Evolutionary conservation across 192 early-diverging fungal genomes (phyloP), one percentile per base, ranked within the genome.

Genomic region (Coemansia javaensis): DNA sequence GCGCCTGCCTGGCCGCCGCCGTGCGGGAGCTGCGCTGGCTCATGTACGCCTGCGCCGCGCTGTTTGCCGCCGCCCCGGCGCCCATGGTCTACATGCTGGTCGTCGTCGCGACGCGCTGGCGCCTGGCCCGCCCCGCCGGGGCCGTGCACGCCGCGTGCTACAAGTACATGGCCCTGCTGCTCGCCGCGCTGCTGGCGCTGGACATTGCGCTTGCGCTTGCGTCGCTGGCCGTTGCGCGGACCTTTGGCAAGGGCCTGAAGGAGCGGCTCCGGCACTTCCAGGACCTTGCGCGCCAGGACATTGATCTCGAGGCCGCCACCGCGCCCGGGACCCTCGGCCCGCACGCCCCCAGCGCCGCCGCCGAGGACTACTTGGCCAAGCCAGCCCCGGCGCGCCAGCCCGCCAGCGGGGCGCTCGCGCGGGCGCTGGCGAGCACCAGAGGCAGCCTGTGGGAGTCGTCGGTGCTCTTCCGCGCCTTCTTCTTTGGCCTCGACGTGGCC

Each of bases 1-100:
- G 50, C 27, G 21, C 64, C 49, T 47, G 47, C 18, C 47, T 59
- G 39, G 44, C 64, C 41, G 40, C 65, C 2, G 65, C 64, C 4
- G 45, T 52, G 0, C 53, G 52, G 18, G 73, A 75, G 38, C 35
- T 56, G n/a, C 50, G 22, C 21, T 51, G 59, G 59, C 55, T 62
- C 6, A 68, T 75, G 65, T 48, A 46, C 30, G 49, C 41, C 1
- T 59, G 65, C 31, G 32, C 56, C n/a, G 49, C 25, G 2, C 32
- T 47, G 2, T 47, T 54, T 40, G 39, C 30, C 7, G 22, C 38
- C 10, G 30, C 50, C 9, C 46, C 56, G 5, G 59, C 59, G 11
- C 61, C 48, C 35, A 61, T 75, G 50, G 49, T 75, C 12, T 63
- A 52, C 53, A 64, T 60, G 41, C 53, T 75, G 33, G 67, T 71